These are phyloP conservation scores for Zasmidium angulare DNA, from an alignment of 2,329 filamentous ascomycete genomes.

Conservation along the genomic window DNA sequence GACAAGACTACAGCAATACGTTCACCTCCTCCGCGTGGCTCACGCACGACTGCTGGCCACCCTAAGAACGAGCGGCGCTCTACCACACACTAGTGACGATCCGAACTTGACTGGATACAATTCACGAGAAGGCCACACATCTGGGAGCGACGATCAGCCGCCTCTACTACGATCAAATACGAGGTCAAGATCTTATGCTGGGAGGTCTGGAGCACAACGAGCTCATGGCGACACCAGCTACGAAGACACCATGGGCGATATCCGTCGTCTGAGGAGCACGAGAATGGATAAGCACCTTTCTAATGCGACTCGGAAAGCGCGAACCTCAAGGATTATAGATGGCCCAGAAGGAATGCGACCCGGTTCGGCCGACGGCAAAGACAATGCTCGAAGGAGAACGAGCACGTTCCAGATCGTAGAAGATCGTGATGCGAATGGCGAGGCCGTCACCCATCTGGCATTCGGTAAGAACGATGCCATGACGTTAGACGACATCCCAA, in stretches of 20 bases:
- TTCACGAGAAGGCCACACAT: conserved; percentile 61
- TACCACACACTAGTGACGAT: conserved; percentile 73
- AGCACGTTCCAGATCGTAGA: conserved; percentile 74
- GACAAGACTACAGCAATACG: conserved; percentile 87
- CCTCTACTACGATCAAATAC: conserved; percentile 63
- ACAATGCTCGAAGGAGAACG: conserved; percentile 36
- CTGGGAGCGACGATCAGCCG: conserved; percentile 48
- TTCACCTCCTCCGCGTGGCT: conserved; percentile 88
- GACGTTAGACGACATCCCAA: conserved; percentile 91
- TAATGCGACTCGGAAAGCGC: conserved; percentile 84
- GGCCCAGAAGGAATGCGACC: conserved; percentile 74
- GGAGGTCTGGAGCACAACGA: conserved; percentile 54
- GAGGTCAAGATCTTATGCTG: conserved; percentile 72
- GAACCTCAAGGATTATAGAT: conserved; percentile 90
- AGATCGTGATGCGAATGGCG: conserved; percentile 68
- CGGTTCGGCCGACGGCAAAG: conserved; percentile 65
- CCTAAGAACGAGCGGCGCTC: conserved; percentile 75
- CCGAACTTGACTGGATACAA: conserved; percentile 67
- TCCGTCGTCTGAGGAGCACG: conserved; percentile 85
- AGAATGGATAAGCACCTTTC: conserved; percentile 92
- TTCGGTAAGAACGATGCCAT: conserved; percentile 89
- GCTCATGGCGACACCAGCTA: conserved; percentile 68
- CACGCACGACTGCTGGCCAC: conserved; percentile 86
- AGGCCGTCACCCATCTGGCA: conserved; percentile 70
- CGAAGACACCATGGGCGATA: conserved; percentile 94